A percentile compares a stretch with the other conserved stretches of the same genome.
These are phyloP conservation scores for Aspergillus transmontanensis DNA, from an alignment of 2,329 filamentous ascomycete genomes.

Conservation along the genomic window DNA sequence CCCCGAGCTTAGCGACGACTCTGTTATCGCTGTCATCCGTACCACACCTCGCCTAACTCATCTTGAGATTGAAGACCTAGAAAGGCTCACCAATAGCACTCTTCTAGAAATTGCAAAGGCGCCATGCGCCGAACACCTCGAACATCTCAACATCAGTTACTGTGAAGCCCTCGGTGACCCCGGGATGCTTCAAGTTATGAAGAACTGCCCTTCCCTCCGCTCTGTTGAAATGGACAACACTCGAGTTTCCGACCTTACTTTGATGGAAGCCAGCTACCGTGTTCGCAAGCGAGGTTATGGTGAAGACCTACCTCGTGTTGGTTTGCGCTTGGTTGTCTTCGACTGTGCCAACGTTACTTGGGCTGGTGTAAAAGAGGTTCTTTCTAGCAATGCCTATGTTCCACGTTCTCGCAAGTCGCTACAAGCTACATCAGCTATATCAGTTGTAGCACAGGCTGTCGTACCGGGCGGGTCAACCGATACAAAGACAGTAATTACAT, in stretches of 20 bases:
- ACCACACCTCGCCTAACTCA: conserved; percentile 78
- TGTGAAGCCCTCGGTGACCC: conserved; percentile 83
- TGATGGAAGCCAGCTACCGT: conserved; percentile 82
- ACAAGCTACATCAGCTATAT: conserved; percentile 31
- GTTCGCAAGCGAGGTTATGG: conserved; percentile 66
- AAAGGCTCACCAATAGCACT: conserved; percentile 72
- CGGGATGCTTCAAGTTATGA: conserved; percentile 81
- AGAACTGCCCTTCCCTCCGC: conserved; percentile 68
- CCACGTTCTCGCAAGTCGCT: conserved; percentile 50
- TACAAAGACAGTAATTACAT: conserved; percentile 22
- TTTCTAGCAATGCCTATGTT: conserved; percentile 80
- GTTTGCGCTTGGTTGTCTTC: conserved; percentile 78
- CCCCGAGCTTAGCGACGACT: conserved; percentile 70
- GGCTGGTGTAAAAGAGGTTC: conserved; percentile 84
- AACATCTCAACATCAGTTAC: conserved; percentile 85
- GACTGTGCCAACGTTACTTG: conserved; percentile 92
- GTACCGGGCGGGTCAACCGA: conserved; percentile 19
- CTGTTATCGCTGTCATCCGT: conserved; percentile 71
- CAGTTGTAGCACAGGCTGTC: conserved; percentile 37
- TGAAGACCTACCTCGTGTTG: conserved; percentile 56
- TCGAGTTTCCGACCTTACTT: conserved; percentile 79
- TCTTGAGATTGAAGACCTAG: conserved; percentile 85
- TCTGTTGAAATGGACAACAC: conserved; percentile 92
- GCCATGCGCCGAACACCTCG: conserved; percentile 70
- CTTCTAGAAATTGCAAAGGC: conserved; percentile 75